Conservation (phyloP, 2,329 filamentous ascomycete species). For the Herpotrichia juniperi region DNA sequence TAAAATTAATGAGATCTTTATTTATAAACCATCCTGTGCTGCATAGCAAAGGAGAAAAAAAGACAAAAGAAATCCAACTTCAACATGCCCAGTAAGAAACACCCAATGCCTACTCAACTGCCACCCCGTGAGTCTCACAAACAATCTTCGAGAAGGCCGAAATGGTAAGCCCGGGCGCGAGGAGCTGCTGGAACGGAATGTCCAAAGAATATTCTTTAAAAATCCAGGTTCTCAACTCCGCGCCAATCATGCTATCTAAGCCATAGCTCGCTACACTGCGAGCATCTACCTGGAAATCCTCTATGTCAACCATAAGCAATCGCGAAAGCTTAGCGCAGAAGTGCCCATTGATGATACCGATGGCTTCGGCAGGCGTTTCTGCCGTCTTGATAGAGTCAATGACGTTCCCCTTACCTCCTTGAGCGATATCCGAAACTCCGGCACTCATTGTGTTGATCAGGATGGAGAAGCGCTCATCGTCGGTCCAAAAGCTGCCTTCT, state of each 20-base stretch:
- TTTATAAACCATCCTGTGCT: no score
- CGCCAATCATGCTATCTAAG: constrained; percentile 1
- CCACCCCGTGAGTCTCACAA: no score
- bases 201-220: background rate
- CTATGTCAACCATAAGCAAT: background rate
- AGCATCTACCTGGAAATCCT: background rate
- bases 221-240: background rate
- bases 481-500: no score
- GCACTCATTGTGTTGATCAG: background rate
- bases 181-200: background rate
- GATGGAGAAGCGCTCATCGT: background rate
- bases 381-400: background rate
- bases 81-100: no score
- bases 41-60: no score
- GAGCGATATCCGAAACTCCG: no score
- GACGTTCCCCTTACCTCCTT: no score
- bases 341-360: background rate
- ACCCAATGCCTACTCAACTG: no score
- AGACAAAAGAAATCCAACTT: no score
- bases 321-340: background rate
- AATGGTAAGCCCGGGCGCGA: no score
- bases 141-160: no score
- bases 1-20: no score
- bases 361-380: background rate
- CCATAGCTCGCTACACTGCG: background rate